phyloP scores from a whole-genome alignment of 1,284 basidiomycete species.

The Microbotryum saponariae region DNA sequence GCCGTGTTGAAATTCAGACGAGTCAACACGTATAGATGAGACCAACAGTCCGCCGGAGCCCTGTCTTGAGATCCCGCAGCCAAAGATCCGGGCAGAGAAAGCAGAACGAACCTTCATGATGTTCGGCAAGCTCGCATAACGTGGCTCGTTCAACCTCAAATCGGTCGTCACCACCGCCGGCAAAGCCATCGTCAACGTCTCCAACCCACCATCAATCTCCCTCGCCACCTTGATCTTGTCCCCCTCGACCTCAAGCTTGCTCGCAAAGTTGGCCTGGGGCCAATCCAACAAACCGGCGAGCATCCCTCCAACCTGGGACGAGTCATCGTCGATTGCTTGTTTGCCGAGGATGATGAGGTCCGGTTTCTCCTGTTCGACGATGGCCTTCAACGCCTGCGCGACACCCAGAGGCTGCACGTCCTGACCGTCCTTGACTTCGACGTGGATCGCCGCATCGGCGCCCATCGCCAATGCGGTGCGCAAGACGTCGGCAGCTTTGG shows the following conservation, averaged over 20 bases:
- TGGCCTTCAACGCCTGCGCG: conserved; percentile 70
- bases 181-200: conserved; percentile 71
- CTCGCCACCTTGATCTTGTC: conserved; percentile 68
- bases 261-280: conserved; percentile 93
- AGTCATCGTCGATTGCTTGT: conserved; percentile 96
- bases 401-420: conserved; percentile 78
- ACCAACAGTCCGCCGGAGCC: too few relatives aligned
- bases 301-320: conserved; percentile 97
- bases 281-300: conserved; percentile 85
- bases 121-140: conserved; percentile 87
- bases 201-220: conserved; percentile 91
- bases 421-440: conserved; percentile 65
- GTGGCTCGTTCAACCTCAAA: conserved; percentile 70
- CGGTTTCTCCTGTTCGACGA: conserved; percentile 57
- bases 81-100: background rate
- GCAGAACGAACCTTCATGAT: conserved; percentile 64
- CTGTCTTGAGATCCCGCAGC: background rate
- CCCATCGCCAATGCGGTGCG: conserved; percentile 97
- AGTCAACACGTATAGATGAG: background rate
- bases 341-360: conserved; percentile 97
- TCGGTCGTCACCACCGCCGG: conserved; percentile 91
- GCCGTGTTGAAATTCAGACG: background rate
- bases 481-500: conserved; percentile 82
- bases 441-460: conserved; percentile 85
- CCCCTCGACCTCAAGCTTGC: conserved; percentile 62